Base-by-base conservation (phyloP, 2,329 filamentous ascomycete species). In the Blumeria hordei region DNA sequence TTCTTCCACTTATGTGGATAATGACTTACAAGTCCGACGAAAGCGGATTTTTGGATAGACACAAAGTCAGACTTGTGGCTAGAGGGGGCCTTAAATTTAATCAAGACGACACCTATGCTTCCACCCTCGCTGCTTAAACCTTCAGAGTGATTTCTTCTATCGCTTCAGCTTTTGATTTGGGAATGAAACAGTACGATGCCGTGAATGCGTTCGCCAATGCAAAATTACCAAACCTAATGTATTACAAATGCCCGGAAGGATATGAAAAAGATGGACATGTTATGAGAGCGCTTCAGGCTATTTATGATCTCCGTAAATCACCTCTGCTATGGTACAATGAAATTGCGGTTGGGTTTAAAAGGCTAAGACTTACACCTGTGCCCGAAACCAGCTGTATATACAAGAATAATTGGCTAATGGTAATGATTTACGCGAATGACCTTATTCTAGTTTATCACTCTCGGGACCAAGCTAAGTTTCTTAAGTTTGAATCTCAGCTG, bases 1-100 rank as follows among this genome's bases (percentile, higher is more conserved):
- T 37, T 43, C 45, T 55, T 14, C 54, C 54, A n/a, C 44, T 52
- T 33, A 52, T 54, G 39, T 67, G 50, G 61, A 59, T 64, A 1
- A 63, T 61, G 44, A 59, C 34, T 10, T 62, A 64, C 51, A 65
- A 65, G 51, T 58, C 63, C 16, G 57, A 64, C 37, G 56, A 53
- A 16, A 43, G 64, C 43, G 60, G 61, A 7, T 59, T 57, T 35
- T 57, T 64, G 3, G 21, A 50, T 14, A 60, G 60, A 41, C 50
- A 43, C 16, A 62, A 63, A 39, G 60, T 61, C 21, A n/a, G 61
- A 14, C 54, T 62, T 14, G 61, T 59, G 39, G 61, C 62, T n/a
- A 43, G 58, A 14, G 59, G 61, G 37, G 59, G 62, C 43, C 56
- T 60, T 14, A 47, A 63, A 49, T 43, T 53, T 21, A 54, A 36